These are phyloP conservation scores for Epichloe coenophiala DNA, from an alignment of 2,329 filamentous ascomycete species.

Conservation along the genomic window DNA sequence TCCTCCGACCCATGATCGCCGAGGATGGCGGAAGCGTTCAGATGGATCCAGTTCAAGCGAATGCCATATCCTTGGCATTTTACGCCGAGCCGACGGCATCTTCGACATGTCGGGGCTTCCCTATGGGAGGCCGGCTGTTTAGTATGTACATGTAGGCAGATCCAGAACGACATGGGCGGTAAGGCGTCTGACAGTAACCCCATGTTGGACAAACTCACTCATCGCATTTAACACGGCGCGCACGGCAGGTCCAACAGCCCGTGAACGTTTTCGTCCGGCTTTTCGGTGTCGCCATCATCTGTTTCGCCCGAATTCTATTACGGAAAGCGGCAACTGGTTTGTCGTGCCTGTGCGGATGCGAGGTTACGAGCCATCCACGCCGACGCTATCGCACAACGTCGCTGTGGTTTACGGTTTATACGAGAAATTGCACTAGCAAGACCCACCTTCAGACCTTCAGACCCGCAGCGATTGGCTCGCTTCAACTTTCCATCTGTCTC, in stretches of 20 bases:
- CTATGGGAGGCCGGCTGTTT: background rate
- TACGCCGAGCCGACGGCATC: conserved; percentile 7
- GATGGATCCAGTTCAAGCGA: conserved; percentile 7
- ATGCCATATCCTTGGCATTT: conserved; percentile 11
- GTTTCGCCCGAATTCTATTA: too few species aligned
- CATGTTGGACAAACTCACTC: conserved; percentile 2
- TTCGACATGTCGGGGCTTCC: conserved; percentile 5
- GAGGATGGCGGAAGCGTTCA: conserved; percentile 1
- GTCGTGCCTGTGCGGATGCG: background rate
- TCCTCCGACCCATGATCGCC: background rate
- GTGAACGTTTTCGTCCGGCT: conserved; percentile 8
- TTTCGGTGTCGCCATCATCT: background rate
- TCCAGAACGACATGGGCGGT: too few species aligned
- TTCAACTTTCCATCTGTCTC: too few species aligned
- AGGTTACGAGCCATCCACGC: too few species aligned
- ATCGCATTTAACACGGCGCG: conserved; percentile 10
- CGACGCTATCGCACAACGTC: too few species aligned
- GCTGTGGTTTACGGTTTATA: too few species aligned
- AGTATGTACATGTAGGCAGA: background rate
- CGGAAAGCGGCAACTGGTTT: background rate
- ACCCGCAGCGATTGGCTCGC: too few species aligned
- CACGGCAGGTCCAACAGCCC: conserved; percentile 10
- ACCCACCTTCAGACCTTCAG: too few species aligned
- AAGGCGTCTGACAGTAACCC: too few species aligned
- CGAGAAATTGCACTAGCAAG: too few species aligned